A percentile compares a stretch with the other conserved stretches of the same genome.
These are phyloP conservation scores for Asterochloris erici DNA, from an alignment of 139 green algal species.

Conservation along the genomic window DNA sequence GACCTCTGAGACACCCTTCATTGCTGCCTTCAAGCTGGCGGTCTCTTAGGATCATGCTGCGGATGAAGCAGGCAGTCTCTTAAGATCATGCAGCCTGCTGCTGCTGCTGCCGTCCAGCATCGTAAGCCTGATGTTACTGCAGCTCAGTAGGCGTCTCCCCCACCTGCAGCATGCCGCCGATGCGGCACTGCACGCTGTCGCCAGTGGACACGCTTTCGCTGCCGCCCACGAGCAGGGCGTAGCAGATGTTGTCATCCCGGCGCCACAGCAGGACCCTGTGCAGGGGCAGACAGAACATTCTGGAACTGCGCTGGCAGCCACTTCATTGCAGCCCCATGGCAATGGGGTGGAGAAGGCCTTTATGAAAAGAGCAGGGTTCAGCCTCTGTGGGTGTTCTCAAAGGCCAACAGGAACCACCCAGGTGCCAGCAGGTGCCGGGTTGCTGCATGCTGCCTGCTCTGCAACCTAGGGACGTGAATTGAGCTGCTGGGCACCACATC, in stretches of 20 bases:
- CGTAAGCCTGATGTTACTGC: background rate
- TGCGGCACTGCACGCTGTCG: slow-evolving; percentile 63
- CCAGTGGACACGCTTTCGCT: slow-evolving; percentile 44
- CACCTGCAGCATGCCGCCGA: slow-evolving; percentile 80
- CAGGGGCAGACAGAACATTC: background rate
- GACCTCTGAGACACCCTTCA: no score
- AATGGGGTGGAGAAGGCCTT: no score
- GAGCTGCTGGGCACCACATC: background rate
- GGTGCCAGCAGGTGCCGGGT: background rate
- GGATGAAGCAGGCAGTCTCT: no score
- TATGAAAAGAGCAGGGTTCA: background rate
- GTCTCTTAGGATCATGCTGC: no score
- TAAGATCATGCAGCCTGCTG: no score
- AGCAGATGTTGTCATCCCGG: slow-evolving; percentile 70
- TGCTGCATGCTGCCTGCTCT: background rate
- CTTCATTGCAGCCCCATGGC: background rate
- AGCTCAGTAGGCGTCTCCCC: background rate
- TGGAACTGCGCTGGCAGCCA: background rate
- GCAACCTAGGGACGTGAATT: no score
- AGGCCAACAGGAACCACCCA: background rate
- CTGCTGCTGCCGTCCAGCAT: no score
- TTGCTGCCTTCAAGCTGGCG: no score
- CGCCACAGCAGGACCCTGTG: slow-evolving; percentile 79
- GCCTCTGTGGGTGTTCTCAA: background rate
- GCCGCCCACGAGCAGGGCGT: slow-evolving; percentile 67